A percentile compares a stretch with the other conserved stretches of the same genome.
Evolutionary conservation across 257 asterid genomes (phyloP).

Genomic region (Sherardia arvensis): DNA sequence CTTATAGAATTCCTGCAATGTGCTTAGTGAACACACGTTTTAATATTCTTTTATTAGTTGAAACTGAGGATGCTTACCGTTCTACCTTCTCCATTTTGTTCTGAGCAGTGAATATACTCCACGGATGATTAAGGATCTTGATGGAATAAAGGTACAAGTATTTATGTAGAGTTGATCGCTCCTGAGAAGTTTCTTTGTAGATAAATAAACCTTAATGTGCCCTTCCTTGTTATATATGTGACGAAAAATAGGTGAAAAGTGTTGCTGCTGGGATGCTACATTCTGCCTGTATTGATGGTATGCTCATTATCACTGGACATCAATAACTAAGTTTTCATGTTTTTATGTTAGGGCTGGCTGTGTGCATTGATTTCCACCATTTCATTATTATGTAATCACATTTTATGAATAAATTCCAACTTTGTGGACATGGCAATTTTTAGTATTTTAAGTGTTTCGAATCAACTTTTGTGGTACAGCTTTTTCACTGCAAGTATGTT

Average conservation of each 20-base stretch:
- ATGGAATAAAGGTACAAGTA: slow-evolving; percentile 61
- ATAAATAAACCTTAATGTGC: background rate
- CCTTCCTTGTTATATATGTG: slow-evolving; percentile 16
- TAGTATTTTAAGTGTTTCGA: background rate
- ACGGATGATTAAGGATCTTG: slow-evolving; percentile 75
- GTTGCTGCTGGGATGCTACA: slow-evolving; percentile 96
- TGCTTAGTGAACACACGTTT: no score
- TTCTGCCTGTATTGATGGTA: slow-evolving; percentile 81
- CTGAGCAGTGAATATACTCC: slow-evolving; percentile 81
- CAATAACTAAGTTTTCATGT: background rate
- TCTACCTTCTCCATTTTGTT: background rate
- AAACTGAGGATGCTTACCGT: background rate
- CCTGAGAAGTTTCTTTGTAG: background rate
- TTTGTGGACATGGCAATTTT: background rate
- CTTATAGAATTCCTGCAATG: background rate
- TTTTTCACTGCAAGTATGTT: slow-evolving; percentile 20
- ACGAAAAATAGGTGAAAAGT: slow-evolving; percentile 52
- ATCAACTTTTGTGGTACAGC: slow-evolving; percentile 15
- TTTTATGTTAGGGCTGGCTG: background rate
- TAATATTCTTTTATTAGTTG: background rate
- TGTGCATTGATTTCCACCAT: background rate
- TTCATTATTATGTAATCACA: background rate
- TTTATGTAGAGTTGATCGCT: background rate
- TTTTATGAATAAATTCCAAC: background rate
- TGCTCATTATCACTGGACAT: slow-evolving; percentile 10